A percentile compares a stretch with the other conserved stretches of the same genome.
phyloP scores from a whole-genome alignment of 2,329 filamentous ascomycete species.

The Elsinoe perseae region DNA sequence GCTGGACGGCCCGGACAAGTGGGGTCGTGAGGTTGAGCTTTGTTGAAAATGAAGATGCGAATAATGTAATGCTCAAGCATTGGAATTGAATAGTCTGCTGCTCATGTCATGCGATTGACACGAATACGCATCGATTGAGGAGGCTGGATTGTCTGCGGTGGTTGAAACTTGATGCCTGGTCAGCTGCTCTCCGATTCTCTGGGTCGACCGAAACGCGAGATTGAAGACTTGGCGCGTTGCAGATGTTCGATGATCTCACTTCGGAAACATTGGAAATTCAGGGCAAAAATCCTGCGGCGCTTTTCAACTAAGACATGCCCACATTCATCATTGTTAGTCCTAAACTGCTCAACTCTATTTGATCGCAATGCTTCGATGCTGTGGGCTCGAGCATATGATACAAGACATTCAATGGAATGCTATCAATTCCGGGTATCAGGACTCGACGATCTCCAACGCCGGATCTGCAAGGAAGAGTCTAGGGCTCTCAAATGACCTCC shows the following conservation, averaged over 20 bases:
- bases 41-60: not conserved
- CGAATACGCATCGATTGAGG: not conserved
- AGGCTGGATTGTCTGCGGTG: slow-evolving; percentile 2
- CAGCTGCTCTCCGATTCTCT: slow-evolving; percentile 3
- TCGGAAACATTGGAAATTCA: not conserved
- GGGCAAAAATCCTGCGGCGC: not conserved
- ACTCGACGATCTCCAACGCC: not conserved
- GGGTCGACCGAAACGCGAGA: slow-evolving; percentile 6
- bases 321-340: not conserved
- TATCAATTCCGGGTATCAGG: not conserved
- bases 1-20: slow-evolving; percentile 10
- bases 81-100: not conserved
- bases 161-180: slow-evolving; percentile 5
- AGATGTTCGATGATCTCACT: slow-evolving; percentile 9
- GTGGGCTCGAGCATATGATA: not conserved
- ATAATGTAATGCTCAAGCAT: not conserved
- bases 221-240: slow-evolving; percentile 10
- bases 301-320: not conserved
- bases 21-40: not conserved
- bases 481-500: slow-evolving; percentile 57
- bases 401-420: not conserved
- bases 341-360: not conserved
- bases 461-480: not conserved
- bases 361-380: not conserved
- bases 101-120: not conserved